phyloP scores from a whole-genome alignment of 345 rosid genomes.

The Dipteronia dyeriana region DNA sequence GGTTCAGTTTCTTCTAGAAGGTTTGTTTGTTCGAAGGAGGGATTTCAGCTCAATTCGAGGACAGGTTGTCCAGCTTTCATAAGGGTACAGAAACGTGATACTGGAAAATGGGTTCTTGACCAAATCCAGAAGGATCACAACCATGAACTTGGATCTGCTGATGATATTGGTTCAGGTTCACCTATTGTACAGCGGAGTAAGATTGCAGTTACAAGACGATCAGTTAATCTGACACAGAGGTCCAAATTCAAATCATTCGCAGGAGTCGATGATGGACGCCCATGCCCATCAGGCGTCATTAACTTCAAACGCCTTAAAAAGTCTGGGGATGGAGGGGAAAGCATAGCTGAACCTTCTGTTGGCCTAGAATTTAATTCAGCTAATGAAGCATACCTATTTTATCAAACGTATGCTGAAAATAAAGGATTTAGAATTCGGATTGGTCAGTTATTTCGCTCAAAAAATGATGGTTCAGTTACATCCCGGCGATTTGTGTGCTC shows the following conservation, averaged over 20 bases:
- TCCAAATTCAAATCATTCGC: constrained; percentile 55
- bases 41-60: constrained; percentile 85
- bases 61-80: constrained; percentile 86
- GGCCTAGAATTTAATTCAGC: constrained; percentile 80
- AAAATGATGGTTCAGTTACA: constrained; percentile 76
- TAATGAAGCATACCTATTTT: constrained; percentile 76
- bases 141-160: constrained; percentile 64
- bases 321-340: constrained; percentile 43
- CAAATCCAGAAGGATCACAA: constrained; percentile 85
- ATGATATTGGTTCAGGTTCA: constrained; percentile 32
- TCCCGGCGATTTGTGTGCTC: constrained; percentile 92
- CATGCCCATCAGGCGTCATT: constrained; percentile 47
- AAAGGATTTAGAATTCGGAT: constrained; percentile 80
- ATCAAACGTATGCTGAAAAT: constrained; percentile 64
- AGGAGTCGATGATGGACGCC: constrained; percentile 40
- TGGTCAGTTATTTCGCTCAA: constrained; percentile 91
- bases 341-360: constrained; percentile 51
- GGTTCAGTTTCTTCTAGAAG: constrained; percentile 84
- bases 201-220: constrained; percentile 41
- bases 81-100: constrained; percentile 75
- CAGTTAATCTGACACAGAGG: constrained; percentile 40
- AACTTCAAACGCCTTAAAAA: constrained; percentile 59
- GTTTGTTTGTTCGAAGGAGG: constrained; percentile 86
- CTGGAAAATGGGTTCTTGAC: constrained; percentile 90
- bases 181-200: constrained; percentile 37